Base-by-base conservation (phyloP, 2,329 filamentous ascomycete species). In the Fonsecaea monophora region DNA sequence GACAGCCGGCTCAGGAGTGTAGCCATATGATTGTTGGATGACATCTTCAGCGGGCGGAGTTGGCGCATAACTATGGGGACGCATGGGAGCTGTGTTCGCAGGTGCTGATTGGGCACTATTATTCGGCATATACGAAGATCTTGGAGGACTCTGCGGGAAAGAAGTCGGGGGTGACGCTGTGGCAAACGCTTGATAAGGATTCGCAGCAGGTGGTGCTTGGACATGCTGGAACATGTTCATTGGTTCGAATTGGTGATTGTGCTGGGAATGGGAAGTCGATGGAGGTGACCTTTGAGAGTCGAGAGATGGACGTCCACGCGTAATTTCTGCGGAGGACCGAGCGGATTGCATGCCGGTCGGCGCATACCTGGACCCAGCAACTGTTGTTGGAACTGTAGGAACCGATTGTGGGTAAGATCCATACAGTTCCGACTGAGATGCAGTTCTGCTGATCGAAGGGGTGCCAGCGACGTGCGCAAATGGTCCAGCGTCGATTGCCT, bases 401-500 rank as follows among this genome's bases (percentile, higher is more conserved):
- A 77, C 77, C 61, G 75, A 73, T 57, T 75, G 77, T 6, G 80
- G 78, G 73, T 85, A 87, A 4, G 83, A 80, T 10, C 89, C 89
- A 75, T 95, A 96, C 5, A 91, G 79, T 71, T 97, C 94, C 54
- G 92, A 87, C 15, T 83, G 85, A 4, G 91, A 95, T 3, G 90
- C 89, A 1, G 90, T 88, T 50, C 90, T 86, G 75, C 90, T 93
- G 67, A 93, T 86, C 2, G 86, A 90, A 6, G 91, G 90, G 1
- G 90, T 91, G 35, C 90, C 87, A 34, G 90, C 85, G 60, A 97
- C 87, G 62, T 90, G 90, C 7, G 91, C 90, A 77, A 99, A 98
- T 1, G 92, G 93, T 0, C 93, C 92, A 60, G 85, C 78, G 67
- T 92, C 90, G 58, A 86, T 85, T 38, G 78, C 83, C 53, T 86